A percentile compares a stretch with the other conserved stretches of the same genome.
These are phyloP conservation scores for Volvox carteri DNA, from an alignment of 163 green algal species.

Conservation along the genomic window DNA sequence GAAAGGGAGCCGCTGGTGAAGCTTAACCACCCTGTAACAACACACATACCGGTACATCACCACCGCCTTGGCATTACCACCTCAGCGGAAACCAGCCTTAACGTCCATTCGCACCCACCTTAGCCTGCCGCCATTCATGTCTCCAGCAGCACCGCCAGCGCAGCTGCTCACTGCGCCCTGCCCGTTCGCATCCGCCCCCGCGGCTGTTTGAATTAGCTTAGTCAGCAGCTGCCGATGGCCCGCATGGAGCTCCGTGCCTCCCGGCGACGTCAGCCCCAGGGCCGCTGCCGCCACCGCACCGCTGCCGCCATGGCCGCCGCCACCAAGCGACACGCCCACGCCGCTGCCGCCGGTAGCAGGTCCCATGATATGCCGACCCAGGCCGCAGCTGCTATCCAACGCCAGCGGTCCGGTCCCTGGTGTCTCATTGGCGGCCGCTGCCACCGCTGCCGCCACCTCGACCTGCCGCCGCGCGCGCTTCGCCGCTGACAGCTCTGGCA, in stretches of 20 bases:
- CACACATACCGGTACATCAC: too few relatives aligned
- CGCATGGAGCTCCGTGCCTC: constrained; percentile 34
- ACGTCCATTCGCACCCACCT: neutral
- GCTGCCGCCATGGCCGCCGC: neutral
- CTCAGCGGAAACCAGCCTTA: too few relatives aligned
- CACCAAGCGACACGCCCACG: neutral
- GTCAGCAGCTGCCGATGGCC: constrained; percentile 52
- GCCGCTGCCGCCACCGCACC: neutral
- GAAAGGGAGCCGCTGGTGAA: too few relatives aligned
- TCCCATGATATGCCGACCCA: neutral
- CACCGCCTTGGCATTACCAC: too few relatives aligned
- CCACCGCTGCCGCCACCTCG: constrained; percentile 33
- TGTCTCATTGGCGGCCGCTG: neutral
- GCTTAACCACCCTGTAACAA: too few relatives aligned
- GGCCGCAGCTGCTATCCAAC: constrained; percentile 8
- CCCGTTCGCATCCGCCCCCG: neutral
- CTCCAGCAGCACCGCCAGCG: neutral
- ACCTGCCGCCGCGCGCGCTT: constrained; percentile 32
- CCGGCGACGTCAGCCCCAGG: neutral
- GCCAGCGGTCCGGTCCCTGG: too few relatives aligned
- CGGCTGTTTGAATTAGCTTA: constrained; percentile 40
- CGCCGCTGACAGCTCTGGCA: constrained; percentile 16
- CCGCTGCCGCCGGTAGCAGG: neutral
- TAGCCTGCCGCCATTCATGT: neutral
- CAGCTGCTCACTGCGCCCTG: neutral